These are phyloP conservation scores for Boletus pseudopeckii DNA, from an alignment of 768 basidiomycete genomes.

Conservation along the genomic window DNA sequence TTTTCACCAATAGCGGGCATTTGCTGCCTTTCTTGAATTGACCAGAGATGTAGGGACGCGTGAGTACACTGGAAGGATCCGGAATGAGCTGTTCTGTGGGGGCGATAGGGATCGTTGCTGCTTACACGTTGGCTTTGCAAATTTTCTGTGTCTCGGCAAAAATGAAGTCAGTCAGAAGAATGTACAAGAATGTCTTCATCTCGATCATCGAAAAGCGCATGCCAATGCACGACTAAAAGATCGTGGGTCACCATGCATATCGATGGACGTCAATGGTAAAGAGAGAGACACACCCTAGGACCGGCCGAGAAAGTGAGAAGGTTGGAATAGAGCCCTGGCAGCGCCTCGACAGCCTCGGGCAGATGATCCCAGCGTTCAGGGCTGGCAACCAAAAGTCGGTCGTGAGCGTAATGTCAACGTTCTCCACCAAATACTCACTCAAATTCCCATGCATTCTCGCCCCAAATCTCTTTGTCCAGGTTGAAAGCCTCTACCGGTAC, in stretches of 20 bases:
- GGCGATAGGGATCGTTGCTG: background rate
- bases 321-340: slow-evolving; percentile 71
- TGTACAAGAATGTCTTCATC: slow-evolving; percentile 73
- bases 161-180: slow-evolving; percentile 63
- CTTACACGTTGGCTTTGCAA: slow-evolving; percentile 61
- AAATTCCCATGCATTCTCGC: slow-evolving; percentile 77
- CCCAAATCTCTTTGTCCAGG: slow-evolving; percentile 75
- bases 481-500: slow-evolving; percentile 80
- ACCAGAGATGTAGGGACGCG: slow-evolving; percentile 57
- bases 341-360: slow-evolving; percentile 60
- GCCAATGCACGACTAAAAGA: slow-evolving; percentile 73
- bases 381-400: slow-evolving; percentile 33
- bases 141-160: slow-evolving; percentile 55
- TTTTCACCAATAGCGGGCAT: slow-evolving; percentile 53
- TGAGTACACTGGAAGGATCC: slow-evolving; percentile 47
- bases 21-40: slow-evolving; percentile 58
- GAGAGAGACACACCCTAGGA: slow-evolving; percentile 56
- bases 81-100: background rate
- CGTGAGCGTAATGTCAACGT: slow-evolving; percentile 2
- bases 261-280: background rate
- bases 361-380: slow-evolving; percentile 81
- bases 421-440: slow-evolving; percentile 44
- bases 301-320: slow-evolving; percentile 77
- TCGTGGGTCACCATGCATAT: background rate
- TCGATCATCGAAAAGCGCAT: slow-evolving; percentile 81